These are phyloP conservation scores for Erysimum cheiri DNA, from an alignment of 441 rosid genomes.

Conservation along the genomic window DNA sequence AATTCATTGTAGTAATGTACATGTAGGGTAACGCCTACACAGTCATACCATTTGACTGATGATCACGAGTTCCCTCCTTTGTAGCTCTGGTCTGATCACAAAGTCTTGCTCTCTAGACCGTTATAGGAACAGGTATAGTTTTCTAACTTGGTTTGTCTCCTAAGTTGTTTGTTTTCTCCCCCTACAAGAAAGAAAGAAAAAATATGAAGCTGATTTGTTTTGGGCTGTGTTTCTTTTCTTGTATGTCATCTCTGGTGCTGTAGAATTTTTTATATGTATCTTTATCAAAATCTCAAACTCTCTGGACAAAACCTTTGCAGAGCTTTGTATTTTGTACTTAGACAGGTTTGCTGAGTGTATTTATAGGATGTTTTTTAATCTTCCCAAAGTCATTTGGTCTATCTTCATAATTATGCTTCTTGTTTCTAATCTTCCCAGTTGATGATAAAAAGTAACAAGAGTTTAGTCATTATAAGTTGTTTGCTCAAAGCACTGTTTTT, in stretches of 20 bases:
- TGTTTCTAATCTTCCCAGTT: background rate
- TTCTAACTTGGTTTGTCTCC: constrained; percentile 35
- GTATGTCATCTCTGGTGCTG: constrained; percentile 35
- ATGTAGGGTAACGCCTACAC: constrained; percentile 51
- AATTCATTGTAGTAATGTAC: constrained; percentile 25
- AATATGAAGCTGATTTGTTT: constrained; percentile 38
- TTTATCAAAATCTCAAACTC: constrained; percentile 25
- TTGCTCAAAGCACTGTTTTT: background rate
- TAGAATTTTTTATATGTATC: constrained; percentile 32
- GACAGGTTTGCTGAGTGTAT: constrained; percentile 42
- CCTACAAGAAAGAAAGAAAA: background rate
- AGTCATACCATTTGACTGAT: constrained; percentile 63
- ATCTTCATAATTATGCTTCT: constrained; percentile 12
- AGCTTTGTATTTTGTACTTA: constrained; percentile 31
- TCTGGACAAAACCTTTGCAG: constrained; percentile 24
- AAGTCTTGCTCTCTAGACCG: constrained; percentile 33
- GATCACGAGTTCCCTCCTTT: constrained; percentile 76
- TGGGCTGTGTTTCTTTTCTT: constrained; percentile 31
- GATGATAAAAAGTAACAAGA: constrained; percentile 4
- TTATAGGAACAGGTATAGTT: constrained; percentile 44
- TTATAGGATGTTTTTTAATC: constrained; percentile 23
- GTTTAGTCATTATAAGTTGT: background rate
- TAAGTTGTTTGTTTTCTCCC: constrained; percentile 10
- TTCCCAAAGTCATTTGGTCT: constrained; percentile 3
- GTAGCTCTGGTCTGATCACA: constrained; percentile 50